Evolutionary conservation across 495 filamentous ascomycete species (phyloP), one percentile per base, ranked within the genome.

Genomic region (Penicillium pancosmium): DNA sequence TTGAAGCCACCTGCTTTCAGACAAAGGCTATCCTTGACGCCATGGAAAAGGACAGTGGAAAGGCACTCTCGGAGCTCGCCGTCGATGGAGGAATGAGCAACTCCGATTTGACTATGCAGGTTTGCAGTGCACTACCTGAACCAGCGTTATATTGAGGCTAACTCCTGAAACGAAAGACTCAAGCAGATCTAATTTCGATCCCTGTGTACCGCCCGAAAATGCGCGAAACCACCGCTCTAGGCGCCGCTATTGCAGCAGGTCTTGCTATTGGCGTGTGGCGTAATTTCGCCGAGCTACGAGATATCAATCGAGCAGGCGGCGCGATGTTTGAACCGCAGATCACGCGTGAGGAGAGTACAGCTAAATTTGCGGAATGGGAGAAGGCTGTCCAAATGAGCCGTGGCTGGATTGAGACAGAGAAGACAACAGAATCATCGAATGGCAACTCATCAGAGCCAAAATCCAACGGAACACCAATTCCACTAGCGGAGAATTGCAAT

Each of bases 71-170:
- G 51, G 82, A 87, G 27, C 83, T 98, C 31, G 89, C 90, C 23
- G 93, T 98, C 31, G 93, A 98, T 72, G 93, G 93, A 51, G 94
- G 94, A 56, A 91, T 98, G 86, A 93, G 88, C 56, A 94, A 92
- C 73, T 96, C 91, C 2, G 88, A 96, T 71, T 78, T 97, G 27
- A 89, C 88, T 71, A 97, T 98, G 94, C 94, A 97, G 82, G 75
- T 77, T 50, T 11, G 47, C 23, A 64, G 6, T 52, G 15, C 12
- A 13, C 36, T 38, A n/a, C 15, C 15, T 38, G 4, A 12, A 21
- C 52, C 36, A 52, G 50, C 7, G 12, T 6, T 6, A 15, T 8
- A 27, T 27, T 9, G 18, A 27, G 8, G n/a, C 23, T 21, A 33
- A 16, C 41, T 25, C 13, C 13, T 21, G 5, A n/a, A 36, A 15